A percentile compares a stretch with the other conserved stretches of the same genome.
phyloP scores from a whole-genome alignment of 805 yeast species.

The Metschnikowia drakensbergensis region DNA sequence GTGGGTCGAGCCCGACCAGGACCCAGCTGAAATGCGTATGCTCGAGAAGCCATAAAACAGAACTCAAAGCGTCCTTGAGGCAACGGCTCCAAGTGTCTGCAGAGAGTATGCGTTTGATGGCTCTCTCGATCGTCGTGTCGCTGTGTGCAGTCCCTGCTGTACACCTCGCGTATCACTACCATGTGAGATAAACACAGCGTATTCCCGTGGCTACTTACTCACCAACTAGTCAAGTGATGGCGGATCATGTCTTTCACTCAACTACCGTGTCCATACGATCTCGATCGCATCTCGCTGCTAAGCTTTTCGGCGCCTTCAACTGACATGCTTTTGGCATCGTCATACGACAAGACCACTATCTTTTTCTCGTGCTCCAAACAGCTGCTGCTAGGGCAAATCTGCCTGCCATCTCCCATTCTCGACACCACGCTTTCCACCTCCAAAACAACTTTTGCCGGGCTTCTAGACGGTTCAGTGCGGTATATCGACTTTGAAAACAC shows the following conservation, averaged over 20 bases:
- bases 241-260: conserved; percentile 8
- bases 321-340: conserved; percentile 12
- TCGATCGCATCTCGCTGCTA: conserved; percentile 7
- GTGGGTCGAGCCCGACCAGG: conserved; percentile 89
- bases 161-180: background rate
- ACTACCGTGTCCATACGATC: conserved; percentile 10
- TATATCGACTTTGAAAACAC: conserved; percentile 49
- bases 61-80: no score
- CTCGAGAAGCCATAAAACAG: background rate
- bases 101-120: no score
- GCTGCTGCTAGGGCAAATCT: conserved; percentile 5
- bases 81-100: no score
- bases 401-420: conserved; percentile 22
- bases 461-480: conserved; percentile 52
- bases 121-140: no score
- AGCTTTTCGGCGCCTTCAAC: conserved; percentile 10
- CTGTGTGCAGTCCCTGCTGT: background rate
- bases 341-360: conserved; percentile 9
- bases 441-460: conserved; percentile 43
- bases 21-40: conserved; percentile 57
- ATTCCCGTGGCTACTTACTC: background rate
- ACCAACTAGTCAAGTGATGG: background rate
- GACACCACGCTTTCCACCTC: conserved; percentile 26
- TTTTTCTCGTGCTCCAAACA: conserved; percentile 10
- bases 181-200: background rate